Base-by-base conservation (phyloP, 352 stramenopile genomes). In the Phytophthora hibernalis region DNA sequence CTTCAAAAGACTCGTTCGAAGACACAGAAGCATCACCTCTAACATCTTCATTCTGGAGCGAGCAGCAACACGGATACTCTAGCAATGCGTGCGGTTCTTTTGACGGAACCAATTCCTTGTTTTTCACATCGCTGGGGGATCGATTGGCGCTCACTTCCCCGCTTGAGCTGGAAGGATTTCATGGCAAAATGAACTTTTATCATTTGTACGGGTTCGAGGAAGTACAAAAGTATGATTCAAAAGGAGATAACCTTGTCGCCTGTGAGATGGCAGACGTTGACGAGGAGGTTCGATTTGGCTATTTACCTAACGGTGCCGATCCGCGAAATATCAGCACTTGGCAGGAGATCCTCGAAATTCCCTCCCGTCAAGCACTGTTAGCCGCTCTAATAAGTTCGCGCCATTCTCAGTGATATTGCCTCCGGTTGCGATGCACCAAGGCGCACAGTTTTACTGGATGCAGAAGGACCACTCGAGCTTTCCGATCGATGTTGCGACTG, bases 391-490 rank as follows among this genome's bases (percentile, higher is more conserved):
- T 20, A 24, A 42, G 3, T 72, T 72, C 21, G 12, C 47, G 1
- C 3, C 44, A 1, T 74, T 85, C 24, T 74, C 71, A 0, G 62
- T 91, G 12, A 44, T 71, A 28, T 58, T 93, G 10, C 82, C 84
- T 5, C 28, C 31, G 0, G 5, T 57, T 8, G 72, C 82, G 20
- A 87, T 89, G 80, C 79, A 86, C 35, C 55, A 65, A 9, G 47
- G 24, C 3, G 68, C 76, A 4, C 80, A 84, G 3, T 90, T 91
- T 54, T 76, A 70, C 12, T 93, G 84, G 84, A 70, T 77, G 33
- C 84, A 93, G 61, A 85, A 85, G 55, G 77, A 69, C 1, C 84
- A 91, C 57, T 90, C 84, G 15, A 93, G 84, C 60, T 89, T 88
- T 22, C 84, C 82, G 0, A 66, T 90, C 0, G 77, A 87, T 48